Evolutionary conservation across 257 asterid genomes (phyloP).

Genomic region (Apocynum venetum): DNA sequence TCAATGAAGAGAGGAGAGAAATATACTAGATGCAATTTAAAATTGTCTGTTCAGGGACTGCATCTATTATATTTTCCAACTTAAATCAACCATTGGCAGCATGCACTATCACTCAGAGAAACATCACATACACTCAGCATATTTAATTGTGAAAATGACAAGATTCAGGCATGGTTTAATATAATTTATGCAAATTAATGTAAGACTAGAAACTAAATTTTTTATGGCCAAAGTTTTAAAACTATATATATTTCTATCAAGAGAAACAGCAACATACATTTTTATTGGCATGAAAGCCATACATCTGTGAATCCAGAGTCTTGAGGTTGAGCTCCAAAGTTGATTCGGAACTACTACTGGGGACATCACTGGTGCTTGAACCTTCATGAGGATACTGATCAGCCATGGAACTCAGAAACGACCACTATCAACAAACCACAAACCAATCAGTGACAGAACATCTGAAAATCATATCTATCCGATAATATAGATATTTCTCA

Average conservation of each 20-base stretch:
- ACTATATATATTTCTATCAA: neutral
- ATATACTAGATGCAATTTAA: neutral
- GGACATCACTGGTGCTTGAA: conserved; percentile 42
- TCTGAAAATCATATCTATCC: neutral
- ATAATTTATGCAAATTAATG: neutral
- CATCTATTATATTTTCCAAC: neutral
- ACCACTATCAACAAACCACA: conserved; percentile 20
- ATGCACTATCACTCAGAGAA: neutral
- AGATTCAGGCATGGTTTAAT: neutral
- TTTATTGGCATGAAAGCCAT: conserved; percentile 59
- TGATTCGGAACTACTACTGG: conserved; percentile 55
- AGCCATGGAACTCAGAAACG: conserved; percentile 47
- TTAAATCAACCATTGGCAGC: neutral
- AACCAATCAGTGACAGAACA: neutral
- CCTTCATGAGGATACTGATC: conserved; percentile 48
- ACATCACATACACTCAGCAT: no score
- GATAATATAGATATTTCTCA: neutral
- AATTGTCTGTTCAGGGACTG: neutral
- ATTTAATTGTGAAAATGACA: neutral
- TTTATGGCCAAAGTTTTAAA: no score
- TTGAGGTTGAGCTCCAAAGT: conserved; percentile 70
- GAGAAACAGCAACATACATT: conserved; percentile 32
- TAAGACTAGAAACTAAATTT: neutral
- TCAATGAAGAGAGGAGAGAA: neutral
- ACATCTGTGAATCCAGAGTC: conserved; percentile 72